A percentile compares a stretch with the other conserved stretches of the same genome.
Conservation (phyloP, 441 rosid genomes). For the Rhodomyrtus psidioides region DNA sequence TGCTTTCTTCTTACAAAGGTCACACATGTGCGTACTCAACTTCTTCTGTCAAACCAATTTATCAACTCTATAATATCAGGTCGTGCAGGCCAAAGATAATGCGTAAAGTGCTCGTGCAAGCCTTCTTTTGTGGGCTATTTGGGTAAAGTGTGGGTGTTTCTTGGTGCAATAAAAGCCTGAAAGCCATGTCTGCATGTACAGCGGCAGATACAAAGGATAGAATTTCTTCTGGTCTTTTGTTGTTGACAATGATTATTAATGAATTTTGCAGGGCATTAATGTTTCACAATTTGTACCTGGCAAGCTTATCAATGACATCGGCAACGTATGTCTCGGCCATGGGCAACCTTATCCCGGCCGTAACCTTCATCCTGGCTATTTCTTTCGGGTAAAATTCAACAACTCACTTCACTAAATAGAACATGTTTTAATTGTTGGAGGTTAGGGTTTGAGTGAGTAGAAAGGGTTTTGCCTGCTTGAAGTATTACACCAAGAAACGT, state of each 20-base stretch:
- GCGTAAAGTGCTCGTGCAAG: too few species aligned
- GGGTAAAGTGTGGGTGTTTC: too few species aligned
- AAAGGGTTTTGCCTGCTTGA: too few species aligned
- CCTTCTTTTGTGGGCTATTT: too few species aligned
- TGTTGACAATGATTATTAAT: neutral
- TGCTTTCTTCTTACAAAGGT: conserved; percentile 38
- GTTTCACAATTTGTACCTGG: conserved; percentile 8
- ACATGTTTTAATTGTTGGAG: too few species aligned
- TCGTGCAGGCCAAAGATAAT: neutral
- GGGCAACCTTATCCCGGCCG: neutral
- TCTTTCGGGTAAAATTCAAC: neutral
- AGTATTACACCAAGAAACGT: too few species aligned
- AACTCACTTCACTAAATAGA: too few species aligned
- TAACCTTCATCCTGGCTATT: neutral
- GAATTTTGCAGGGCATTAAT: conserved; percentile 1
- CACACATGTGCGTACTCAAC: neutral
- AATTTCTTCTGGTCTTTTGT: too few species aligned
- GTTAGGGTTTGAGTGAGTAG: too few species aligned
- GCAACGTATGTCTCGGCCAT: conserved; percentile 8
- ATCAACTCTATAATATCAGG: neutral
- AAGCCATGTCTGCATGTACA: neutral
- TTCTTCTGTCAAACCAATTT: neutral
- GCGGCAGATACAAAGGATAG: too few species aligned
- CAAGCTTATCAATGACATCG: conserved; percentile 11
- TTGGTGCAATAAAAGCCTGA: neutral